These are phyloP conservation scores for Penicillium psychrofluorescens DNA, from an alignment of 495 filamentous ascomycete genomes.

Conservation along the genomic window DNA sequence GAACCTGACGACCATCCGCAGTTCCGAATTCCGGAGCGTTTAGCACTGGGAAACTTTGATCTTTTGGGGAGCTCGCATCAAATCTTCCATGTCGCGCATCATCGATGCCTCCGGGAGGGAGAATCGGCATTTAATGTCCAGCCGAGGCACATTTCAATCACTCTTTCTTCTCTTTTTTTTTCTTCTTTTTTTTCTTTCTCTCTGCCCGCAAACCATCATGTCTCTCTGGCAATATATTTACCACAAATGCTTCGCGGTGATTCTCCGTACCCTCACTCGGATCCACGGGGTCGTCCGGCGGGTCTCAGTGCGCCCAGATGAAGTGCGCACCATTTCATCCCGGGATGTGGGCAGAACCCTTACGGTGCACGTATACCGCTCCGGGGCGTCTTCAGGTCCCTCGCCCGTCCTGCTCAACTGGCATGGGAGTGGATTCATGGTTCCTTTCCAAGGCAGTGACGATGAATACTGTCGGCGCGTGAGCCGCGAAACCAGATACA, in stretches of 20 bases:
- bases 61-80: too few relatives aligned
- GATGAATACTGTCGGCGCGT: constrained; percentile 34
- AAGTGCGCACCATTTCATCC: constrained; percentile 31
- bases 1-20: too few relatives aligned
- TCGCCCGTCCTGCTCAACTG: constrained; percentile 39
- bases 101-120: background rate
- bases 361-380: constrained; percentile 37
- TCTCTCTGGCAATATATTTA: constrained; percentile 16
- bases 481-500: constrained; percentile 26
- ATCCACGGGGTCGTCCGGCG: background rate
- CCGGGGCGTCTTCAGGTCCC: constrained; percentile 13
- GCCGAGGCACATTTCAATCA: too few relatives aligned
- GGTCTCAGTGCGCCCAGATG: constrained; percentile 18
- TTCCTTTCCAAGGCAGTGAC: constrained; percentile 36
- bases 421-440: constrained; percentile 36
- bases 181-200: background rate
- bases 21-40: too few relatives aligned
- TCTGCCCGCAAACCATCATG: constrained; percentile 6
- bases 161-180: background rate
- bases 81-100: too few relatives aligned
- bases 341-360: constrained; percentile 36
- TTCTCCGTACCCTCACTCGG: constrained; percentile 10
- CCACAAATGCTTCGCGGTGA: constrained; percentile 16
- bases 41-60: too few relatives aligned
- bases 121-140: background rate